phyloP scores from a whole-genome alignment of 139 green algal species.

The Chlamydomonas schloesseri region DNA sequence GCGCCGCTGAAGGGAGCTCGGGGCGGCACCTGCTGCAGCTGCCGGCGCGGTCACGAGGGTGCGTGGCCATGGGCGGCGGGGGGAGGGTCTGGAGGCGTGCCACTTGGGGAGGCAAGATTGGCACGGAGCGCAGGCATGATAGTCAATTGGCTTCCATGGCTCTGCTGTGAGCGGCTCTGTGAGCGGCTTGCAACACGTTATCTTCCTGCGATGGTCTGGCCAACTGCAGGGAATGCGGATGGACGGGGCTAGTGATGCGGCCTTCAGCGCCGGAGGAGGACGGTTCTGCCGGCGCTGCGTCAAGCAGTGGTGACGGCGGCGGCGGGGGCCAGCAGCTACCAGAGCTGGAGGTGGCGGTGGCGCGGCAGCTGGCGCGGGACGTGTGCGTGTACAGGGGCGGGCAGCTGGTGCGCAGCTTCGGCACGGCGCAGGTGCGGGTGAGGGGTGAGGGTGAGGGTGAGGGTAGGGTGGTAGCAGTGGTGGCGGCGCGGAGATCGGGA shows the following conservation, averaged over 20 bases:
- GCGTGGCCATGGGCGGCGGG: neutral
- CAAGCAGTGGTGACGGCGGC: neutral
- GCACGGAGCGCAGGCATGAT: no score
- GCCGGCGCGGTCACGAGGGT: neutral
- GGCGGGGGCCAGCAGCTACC: neutral
- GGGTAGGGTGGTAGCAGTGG: neutral
- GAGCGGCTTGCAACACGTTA: no score
- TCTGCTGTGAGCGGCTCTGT: no score
- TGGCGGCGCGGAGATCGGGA: no score
- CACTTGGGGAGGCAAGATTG: no score
- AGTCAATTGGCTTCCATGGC: no score
- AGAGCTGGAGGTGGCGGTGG: slow-evolving; percentile 31
- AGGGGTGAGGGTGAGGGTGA: neutral
- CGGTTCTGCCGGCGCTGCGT: no score
- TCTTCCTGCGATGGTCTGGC: neutral
- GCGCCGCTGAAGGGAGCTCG: neutral
- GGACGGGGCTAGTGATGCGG: neutral
- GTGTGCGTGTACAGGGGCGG: neutral
- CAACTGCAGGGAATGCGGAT: slow-evolving; percentile 19
- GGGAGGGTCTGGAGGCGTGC: no score
- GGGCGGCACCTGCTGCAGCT: slow-evolving; percentile 1
- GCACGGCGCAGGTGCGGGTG: slow-evolving; percentile 31
- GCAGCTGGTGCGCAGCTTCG: neutral
- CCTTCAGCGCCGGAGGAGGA: neutral
- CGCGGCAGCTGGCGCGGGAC: slow-evolving; percentile 28